Conservation (phyloP, 768 basidiomycete species). For the Lentinula detonsa region DNA sequence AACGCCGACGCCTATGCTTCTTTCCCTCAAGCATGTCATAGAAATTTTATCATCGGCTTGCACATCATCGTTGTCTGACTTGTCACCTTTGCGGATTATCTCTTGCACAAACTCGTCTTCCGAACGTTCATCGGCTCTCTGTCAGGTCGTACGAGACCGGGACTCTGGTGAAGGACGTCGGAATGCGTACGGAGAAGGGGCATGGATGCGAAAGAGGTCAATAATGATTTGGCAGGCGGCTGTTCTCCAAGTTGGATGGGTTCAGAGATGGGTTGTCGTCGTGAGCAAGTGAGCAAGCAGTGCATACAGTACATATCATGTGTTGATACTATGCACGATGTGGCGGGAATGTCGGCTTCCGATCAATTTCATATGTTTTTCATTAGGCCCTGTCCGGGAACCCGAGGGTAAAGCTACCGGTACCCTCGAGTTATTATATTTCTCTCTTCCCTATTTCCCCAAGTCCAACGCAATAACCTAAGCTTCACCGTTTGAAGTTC, state of each 20-base stretch:
- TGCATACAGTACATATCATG: no score
- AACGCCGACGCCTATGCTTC: slow-evolving; percentile 32
- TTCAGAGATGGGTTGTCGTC: background rate
- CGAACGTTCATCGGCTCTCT: slow-evolving; percentile 16
- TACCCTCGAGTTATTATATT: no score
- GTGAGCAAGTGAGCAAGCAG: background rate
- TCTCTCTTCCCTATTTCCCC: no score
- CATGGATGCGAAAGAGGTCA: background rate
- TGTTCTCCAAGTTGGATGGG: background rate
- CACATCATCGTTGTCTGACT: slow-evolving; percentile 21
- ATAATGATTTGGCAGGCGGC: background rate
- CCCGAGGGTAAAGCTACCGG: no score
- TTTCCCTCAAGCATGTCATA: slow-evolving; percentile 30
- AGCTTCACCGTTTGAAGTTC: no score
- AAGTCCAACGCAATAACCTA: no score
- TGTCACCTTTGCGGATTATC: slow-evolving; percentile 35
- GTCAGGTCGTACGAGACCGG: slow-evolving; percentile 22
- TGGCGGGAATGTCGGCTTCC: background rate
- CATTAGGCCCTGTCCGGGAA: no score
- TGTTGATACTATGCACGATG: background rate
- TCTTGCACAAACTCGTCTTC: slow-evolving; percentile 18
- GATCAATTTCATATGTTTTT: no score
- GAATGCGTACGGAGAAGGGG: slow-evolving; percentile 30
- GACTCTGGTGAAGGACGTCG: slow-evolving; percentile 20
- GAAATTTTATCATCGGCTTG: slow-evolving; percentile 22